Evolutionary conservation across 805 yeast genomes (phyloP), one percentile per base, ranked within the genome.

Genomic region (Teunomyces cretensis): DNA sequence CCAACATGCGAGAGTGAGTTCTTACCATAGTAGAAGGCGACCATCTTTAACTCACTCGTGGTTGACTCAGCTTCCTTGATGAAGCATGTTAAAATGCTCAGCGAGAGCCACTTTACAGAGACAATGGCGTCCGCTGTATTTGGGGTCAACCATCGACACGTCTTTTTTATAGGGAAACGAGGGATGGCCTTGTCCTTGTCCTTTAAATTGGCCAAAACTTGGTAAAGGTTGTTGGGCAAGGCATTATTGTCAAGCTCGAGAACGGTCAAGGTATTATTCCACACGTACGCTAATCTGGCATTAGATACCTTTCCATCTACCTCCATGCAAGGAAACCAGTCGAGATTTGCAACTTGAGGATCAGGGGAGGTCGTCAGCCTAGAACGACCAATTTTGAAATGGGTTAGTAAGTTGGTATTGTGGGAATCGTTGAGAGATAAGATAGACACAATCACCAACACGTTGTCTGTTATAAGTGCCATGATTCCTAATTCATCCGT

Each of bases 271-370:
- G 72, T 68, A 47, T 82, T 80, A n/a, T 79, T 70, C 86, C 89
- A 86, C 31, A 86, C 72, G 51, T 83, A 86, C 0, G 86, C 91
- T 33, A 88, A 60, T 47, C 74, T 64, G 0, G 88, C 56, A 53
- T 53, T 57, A 33, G 44, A 15, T n/a, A 45, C 41, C 6, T 62
- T 54, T 24, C 56, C 57, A 12, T 50, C 51, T 28, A 45, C 9
- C 75, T 76, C 38, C 50, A 67, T 61, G 43, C 70, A 61, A 0
- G 94, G 94, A 52, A 70, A 83, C 94, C 92, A 85, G 12, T 76
- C 62, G 7, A 83, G 55, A 47, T 24, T 19, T 4, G 30, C 43
- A 9, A 39, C 14, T 9, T 15, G 26, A 16, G n/a, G 19, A 14
- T 15, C 16, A 8, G 15, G 14, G 15, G 6, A 12, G 42, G 9